Evolutionary conservation across 805 yeast species (phyloP).

Genomic region (Wickerhamomyces queroliae): DNA sequence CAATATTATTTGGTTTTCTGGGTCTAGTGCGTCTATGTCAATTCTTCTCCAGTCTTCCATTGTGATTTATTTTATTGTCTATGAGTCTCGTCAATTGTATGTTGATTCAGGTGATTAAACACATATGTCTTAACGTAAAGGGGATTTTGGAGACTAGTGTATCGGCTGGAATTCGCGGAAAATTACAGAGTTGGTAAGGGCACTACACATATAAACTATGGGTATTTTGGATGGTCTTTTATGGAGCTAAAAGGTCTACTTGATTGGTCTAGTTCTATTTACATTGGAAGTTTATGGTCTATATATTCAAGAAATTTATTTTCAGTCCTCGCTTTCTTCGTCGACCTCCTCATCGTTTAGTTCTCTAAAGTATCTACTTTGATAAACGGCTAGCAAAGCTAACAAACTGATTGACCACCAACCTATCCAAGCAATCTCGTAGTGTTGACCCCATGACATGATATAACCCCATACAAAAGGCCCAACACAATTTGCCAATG

Average conservation of each 20-base stretch:
- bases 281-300: neutral
- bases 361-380: constrained; percentile 21
- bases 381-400: constrained; percentile 22
- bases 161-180: too few species aligned
- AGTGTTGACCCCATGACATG: constrained; percentile 30
- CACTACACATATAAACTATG: too few species aligned
- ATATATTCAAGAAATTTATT: neutral
- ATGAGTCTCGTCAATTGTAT: too few species aligned
- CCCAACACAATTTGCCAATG: constrained; percentile 51
- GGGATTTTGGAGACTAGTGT: too few species aligned
- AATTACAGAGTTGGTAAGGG: too few species aligned
- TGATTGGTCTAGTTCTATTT: too few species aligned
- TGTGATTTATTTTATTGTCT: neutral
- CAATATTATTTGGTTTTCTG: constrained; percentile 59
- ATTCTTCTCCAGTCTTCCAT: constrained; percentile 91
- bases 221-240: too few species aligned
- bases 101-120: too few species aligned
- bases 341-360: constrained; percentile 22
- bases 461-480: constrained; percentile 51
- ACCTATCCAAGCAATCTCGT: constrained; percentile 25
- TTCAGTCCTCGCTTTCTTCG: too few species aligned
- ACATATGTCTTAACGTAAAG: too few species aligned
- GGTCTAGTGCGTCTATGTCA: constrained; percentile 87
- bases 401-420: constrained; percentile 27
- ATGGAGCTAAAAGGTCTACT: too few species aligned